Conservation (phyloP, 768 basidiomycete species). For the Pleurotus platypus region DNA sequence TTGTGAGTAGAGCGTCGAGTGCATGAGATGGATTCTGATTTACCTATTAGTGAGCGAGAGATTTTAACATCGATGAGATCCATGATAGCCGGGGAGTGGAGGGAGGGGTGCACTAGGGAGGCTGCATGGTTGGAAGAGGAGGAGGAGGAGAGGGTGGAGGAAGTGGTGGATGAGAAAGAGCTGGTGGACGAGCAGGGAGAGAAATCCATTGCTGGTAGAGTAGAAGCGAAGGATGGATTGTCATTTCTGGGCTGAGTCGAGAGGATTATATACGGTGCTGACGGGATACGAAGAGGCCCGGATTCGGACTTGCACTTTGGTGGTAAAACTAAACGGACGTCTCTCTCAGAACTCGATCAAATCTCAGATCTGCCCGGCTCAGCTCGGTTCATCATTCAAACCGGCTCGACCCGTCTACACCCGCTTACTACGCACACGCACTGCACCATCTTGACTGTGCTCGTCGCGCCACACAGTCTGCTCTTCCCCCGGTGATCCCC, state of each 20-base stretch:
- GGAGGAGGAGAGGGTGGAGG: conserved; percentile 23
- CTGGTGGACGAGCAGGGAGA: conserved; percentile 17
- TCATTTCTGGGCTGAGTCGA: conserved; percentile 10
- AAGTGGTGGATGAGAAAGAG: conserved; percentile 19
- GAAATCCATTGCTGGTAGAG: conserved; percentile 10
- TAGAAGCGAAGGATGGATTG: conserved; percentile 8
- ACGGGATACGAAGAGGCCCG: conserved; percentile 6
- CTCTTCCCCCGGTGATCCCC: too few relatives aligned
- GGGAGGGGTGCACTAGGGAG: conserved; percentile 57
- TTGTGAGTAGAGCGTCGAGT: conserved; percentile 3
- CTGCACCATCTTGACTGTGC: background rate
- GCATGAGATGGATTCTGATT: conserved; percentile 20
- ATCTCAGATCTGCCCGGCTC: background rate
- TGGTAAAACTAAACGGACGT: conserved; percentile 5
- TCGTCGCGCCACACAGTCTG: too few relatives aligned
- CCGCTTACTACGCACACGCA: conserved; percentile 1
- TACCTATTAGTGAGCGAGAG: conserved; percentile 60
- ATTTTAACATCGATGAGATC: conserved; percentile 68
- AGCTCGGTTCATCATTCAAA: conserved; percentile 1
- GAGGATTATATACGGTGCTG: conserved; percentile 3
- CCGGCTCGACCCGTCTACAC: background rate
- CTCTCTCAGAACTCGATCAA: conserved; percentile 5
- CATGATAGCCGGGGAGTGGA: conserved; percentile 63
- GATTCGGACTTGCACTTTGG: conserved; percentile 6
- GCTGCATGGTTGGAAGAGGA: conserved; percentile 37